Evolutionary conservation across 73 alveolate species (phyloP), one percentile per base, ranked within the genome.

Genomic region (Paramecium primaurelia): DNA sequence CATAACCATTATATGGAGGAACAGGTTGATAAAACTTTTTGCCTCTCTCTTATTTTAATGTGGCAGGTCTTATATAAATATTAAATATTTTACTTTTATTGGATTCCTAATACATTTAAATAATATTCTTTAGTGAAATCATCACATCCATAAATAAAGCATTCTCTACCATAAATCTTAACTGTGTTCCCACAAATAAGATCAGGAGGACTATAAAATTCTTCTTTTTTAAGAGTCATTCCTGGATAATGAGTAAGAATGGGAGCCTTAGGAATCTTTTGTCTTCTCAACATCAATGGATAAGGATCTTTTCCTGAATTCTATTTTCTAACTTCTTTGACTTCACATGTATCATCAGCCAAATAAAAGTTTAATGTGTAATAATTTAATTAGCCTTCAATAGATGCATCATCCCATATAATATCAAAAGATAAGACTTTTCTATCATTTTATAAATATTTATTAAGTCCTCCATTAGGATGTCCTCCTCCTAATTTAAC

Each of bases 51-150:
- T 93, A 93, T 87, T 94, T 96, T 37, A 97, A 92, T 75, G 88
- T 92, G 36, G 95, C 93, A 59, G 98, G 97, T 71, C 87, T 73
- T 12, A 16, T n/a, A 54, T 54, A 7, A n/a, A 34, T 34, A 0
- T 54, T 1, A 11, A 1, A 37, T 12, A 37, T 36, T 3, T 37
- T 73, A 73, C 87, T 92, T 93, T 96, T 95, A 90, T 34, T 95
- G 95, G 38, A 96, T 96, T 40, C 97, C 98, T 59, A 94, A 88
- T 59, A 88, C 93, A 51, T 97, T 96, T 93, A 92, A 85, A 94
- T 96, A 98, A 98, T 99, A 98, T 37, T 93, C 88, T 59, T 96
- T 95, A n/a, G 99, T 98, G 95, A 95, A 97, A 64, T 95, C 99
- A 92, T 98, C 99, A 28, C 99, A 96, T 49, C 98, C 99, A 71